Conservation (phyloP, 306 rosid genomes). For the Casuarina glauca region DNA sequence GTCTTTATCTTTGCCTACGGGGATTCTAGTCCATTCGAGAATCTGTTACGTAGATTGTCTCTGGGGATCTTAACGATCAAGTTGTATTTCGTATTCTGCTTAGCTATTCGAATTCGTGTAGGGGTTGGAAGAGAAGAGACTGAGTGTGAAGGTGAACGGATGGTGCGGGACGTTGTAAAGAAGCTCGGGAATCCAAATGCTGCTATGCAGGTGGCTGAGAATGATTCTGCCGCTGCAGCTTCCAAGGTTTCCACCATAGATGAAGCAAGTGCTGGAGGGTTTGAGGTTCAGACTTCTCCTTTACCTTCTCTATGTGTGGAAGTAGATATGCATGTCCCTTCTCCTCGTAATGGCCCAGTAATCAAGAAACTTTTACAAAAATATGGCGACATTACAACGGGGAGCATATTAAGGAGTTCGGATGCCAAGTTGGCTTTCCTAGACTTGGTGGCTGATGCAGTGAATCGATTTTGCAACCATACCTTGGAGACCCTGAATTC, state of each 20-base stretch:
- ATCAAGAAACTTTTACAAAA: not conserved
- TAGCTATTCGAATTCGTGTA: not conserved
- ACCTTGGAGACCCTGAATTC: not conserved
- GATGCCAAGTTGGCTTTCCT: not conserved
- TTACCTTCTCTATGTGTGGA: not conserved
- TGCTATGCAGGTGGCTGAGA: not conserved
- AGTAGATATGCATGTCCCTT: not conserved
- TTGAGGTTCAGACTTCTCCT: not conserved
- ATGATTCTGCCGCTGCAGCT: not conserved
- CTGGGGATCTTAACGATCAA: not conserved
- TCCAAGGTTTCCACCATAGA: not conserved
- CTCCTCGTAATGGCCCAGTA: not conserved
- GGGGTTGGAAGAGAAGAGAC: not conserved
- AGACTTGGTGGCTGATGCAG: not conserved
- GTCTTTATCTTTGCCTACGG: not conserved
- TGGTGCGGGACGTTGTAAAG: not conserved
- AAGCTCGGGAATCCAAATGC: not conserved
- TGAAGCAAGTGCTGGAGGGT: not conserved
- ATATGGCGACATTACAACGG: not conserved
- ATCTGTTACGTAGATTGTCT: not conserved
- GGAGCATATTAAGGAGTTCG: not conserved
- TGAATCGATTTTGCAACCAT: not conserved
- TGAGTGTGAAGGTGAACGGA: not conserved
- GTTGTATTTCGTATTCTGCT: not conserved
- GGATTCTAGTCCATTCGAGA: not conserved